A percentile compares a stretch with the other conserved stretches of the same genome.
phyloP scores from a whole-genome alignment of 306 rosid genomes.

The Acacia confusa region DNA sequence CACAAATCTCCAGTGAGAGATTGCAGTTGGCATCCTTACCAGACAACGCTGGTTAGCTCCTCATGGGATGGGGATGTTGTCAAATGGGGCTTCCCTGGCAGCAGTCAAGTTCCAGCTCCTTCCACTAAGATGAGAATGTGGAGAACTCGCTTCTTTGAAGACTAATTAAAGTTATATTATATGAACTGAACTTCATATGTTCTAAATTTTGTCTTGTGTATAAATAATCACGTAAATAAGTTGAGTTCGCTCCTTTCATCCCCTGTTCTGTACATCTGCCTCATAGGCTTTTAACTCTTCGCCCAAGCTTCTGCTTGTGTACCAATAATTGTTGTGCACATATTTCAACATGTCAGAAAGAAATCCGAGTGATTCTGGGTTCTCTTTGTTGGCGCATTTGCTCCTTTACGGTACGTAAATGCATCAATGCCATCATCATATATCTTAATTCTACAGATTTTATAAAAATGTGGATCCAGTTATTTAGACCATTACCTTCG shows the following conservation, averaged over 20 bases:
- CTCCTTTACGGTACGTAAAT: background rate
- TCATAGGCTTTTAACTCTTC: background rate
- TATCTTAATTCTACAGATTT: no score
- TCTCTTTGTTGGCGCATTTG: slow-evolving; percentile 10
- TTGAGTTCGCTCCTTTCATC: slow-evolving; percentile 6
- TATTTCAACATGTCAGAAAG: slow-evolving; percentile 15
- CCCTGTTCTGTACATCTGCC: slow-evolving; percentile 21
- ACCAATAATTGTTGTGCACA: slow-evolving; percentile 3
- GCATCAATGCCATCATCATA: background rate
- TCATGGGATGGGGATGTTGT: slow-evolving; percentile 93
- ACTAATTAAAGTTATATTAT: slow-evolving; percentile 17
- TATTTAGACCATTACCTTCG: no score
- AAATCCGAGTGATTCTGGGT: slow-evolving; percentile 19
- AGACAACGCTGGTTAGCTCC: slow-evolving; percentile 81
- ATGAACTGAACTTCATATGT: background rate
- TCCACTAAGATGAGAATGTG: slow-evolving; percentile 36
- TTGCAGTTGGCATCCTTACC: slow-evolving; percentile 95
- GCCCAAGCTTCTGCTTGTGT: slow-evolving; percentile 21
- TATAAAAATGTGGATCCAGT: no score
- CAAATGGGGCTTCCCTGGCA: slow-evolving; percentile 77
- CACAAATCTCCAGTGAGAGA: slow-evolving; percentile 90
- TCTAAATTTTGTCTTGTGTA: slow-evolving; percentile 28
- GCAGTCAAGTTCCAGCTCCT: slow-evolving; percentile 42
- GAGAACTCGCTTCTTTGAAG: slow-evolving; percentile 41
- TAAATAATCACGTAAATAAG: slow-evolving; percentile 31